phyloP scores from a whole-genome alignment of 176 grass and related monocot genomes.

The Oryza glumipatula region DNA sequence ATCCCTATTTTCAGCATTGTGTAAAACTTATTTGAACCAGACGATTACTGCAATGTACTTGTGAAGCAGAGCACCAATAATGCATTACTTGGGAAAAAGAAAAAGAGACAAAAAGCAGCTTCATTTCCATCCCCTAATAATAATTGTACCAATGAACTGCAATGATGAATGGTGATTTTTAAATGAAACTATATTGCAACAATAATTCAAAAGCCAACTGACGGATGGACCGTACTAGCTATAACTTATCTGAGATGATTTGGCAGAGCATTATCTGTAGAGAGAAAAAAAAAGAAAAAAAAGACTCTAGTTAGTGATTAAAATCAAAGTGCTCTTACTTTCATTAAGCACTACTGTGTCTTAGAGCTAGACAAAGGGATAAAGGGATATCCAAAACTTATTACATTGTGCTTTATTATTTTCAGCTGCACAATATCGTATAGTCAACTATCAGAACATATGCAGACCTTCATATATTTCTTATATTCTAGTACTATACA shows the following conservation, averaged over 20 bases:
- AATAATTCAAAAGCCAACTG: conserved; percentile 9
- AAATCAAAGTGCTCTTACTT: conserved; percentile 22
- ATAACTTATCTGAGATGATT: conserved; percentile 28
- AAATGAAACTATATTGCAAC: not conserved
- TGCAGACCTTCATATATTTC: not conserved
- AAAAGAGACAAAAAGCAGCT: conserved; percentile 20
- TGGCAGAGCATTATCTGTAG: not conserved
- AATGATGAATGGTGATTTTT: conserved; percentile 5
- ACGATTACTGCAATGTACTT: not conserved
- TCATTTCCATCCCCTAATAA: not conserved
- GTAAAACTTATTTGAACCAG: not conserved
- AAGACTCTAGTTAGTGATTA: not conserved
- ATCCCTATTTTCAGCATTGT: not conserved
- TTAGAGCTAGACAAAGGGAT: not conserved
- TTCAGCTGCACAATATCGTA: not conserved
- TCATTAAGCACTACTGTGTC: conserved; percentile 12
- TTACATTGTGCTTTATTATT: not conserved
- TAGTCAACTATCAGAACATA: not conserved
- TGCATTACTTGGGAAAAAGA: not conserved
- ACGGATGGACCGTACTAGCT: not conserved
- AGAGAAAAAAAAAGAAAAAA: not conserved
- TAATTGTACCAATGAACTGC: not conserved
- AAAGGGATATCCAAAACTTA: not conserved
- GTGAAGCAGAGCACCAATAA: not conserved
- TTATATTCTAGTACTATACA: not conserved